Evolutionary conservation across 2,329 filamentous ascomycete species (phyloP).

Genomic region (Penicillium italicum): DNA sequence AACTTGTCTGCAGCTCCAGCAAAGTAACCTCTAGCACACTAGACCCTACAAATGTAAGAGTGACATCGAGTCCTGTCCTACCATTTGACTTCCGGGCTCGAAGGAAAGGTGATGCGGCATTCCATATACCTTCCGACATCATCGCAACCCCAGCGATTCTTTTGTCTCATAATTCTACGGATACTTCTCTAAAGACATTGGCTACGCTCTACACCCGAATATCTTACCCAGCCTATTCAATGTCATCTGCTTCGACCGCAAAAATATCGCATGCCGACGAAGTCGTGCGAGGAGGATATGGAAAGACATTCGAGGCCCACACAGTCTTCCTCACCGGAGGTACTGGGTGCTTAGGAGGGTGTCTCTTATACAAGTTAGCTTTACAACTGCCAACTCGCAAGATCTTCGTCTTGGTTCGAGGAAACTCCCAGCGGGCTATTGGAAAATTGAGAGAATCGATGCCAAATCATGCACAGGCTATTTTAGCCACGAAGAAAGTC

Average conservation of each 20-base stretch:
- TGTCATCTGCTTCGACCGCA: conserved; percentile 9
- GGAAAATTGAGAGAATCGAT: conserved; percentile 30
- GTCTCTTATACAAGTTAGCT: conserved; percentile 34
- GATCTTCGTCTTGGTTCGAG: conserved; percentile 31
- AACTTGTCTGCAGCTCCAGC: not conserved
- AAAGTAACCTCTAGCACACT: not conserved
- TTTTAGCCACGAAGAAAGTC: conserved; percentile 26
- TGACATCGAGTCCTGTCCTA: conserved; percentile 5
- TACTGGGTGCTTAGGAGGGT: conserved; percentile 33
- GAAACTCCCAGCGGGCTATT: conserved; percentile 22
- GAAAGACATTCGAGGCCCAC: conserved; percentile 24
- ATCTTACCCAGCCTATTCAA: not conserved
- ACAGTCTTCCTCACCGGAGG: conserved; percentile 31
- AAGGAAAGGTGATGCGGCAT: not conserved
- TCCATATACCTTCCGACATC: conserved; percentile 4
- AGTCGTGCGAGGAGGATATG: conserved; percentile 26
- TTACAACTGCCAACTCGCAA: conserved; percentile 32
- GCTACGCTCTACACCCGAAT: not conserved
- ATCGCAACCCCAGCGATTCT: not conserved
- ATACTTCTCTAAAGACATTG: not conserved
- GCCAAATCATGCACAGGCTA: conserved; percentile 27
- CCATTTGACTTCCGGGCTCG: not conserved
- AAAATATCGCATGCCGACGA: conserved; percentile 14
- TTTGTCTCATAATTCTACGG: not conserved
- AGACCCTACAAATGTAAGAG: not conserved